Percentiles rank a stretch among this genome's conserved stretches.
These are phyloP conservation scores for Boletus hoseneyae DNA, from an alignment of 1,284 basidiomycete species.

Conservation along the genomic window DNA sequence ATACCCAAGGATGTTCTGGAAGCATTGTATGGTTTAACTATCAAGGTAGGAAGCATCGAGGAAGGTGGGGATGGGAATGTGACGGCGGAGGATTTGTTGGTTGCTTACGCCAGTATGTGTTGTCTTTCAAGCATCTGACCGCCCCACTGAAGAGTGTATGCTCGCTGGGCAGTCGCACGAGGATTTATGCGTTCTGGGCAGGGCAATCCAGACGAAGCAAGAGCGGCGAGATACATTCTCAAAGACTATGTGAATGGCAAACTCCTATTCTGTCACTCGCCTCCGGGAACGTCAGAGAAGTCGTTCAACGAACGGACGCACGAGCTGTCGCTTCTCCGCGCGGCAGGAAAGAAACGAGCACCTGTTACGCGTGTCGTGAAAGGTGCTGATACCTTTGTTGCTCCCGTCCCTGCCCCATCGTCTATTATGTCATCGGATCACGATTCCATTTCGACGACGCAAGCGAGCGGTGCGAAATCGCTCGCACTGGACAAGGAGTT, in stretches of 20 bases:
- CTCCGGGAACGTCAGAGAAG: conserved; percentile 66
- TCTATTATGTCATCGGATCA: conserved; percentile 21
- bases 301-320: conserved; percentile 80
- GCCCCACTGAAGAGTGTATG: conserved; percentile 10
- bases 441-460: conserved; percentile 22
- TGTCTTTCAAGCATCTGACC: neutral
- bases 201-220: conserved; percentile 96
- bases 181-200: conserved; percentile 93
- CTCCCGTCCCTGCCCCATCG: neutral
- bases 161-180: conserved; percentile 66
- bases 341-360: conserved; percentile 76
- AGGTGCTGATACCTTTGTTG: conserved; percentile 78
- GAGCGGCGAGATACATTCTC: conserved; percentile 88
- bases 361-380: conserved; percentile 83
- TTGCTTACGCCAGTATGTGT: conserved; percentile 85
- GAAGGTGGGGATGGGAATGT: conserved; percentile 85
- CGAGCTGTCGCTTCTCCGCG: conserved; percentile 55
- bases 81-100: conserved; percentile 81
- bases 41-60: conserved; percentile 66
- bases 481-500: conserved; percentile 81
- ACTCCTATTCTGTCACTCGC: conserved; percentile 87
- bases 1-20: conserved; percentile 88
- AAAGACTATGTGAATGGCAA: conserved; percentile 99
- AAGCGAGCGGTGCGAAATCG: conserved; percentile 50
- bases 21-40: conserved; percentile 83